Conservation (phyloP, 768 basidiomycete genomes). For the Tephrocybe rancida region DNA sequence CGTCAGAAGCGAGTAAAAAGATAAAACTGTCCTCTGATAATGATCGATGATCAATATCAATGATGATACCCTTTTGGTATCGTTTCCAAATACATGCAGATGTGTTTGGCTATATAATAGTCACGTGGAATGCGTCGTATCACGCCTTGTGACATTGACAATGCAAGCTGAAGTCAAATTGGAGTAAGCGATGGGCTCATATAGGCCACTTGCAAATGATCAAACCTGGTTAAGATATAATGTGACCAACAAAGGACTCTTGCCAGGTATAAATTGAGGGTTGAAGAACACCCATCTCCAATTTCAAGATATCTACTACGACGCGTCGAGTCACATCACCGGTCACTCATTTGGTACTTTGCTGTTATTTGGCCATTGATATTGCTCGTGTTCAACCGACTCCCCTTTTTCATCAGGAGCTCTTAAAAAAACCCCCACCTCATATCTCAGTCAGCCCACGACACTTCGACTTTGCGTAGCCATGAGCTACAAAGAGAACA, state of each 20-base stretch:
- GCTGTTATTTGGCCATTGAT: conserved; percentile 9
- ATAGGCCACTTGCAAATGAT: no score
- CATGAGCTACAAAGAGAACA: conserved; percentile 27
- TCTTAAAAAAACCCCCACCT: not conserved
- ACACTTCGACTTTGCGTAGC: conserved; percentile 5
- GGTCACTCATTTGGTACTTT: conserved; percentile 1
- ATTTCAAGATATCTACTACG: no score
- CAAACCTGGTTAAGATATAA: no score
- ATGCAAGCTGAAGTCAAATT: no score
- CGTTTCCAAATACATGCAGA: no score
- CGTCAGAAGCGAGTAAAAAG: not conserved
- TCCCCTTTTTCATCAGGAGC: not conserved
- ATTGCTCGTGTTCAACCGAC: not conserved
- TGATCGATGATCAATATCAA: no score
- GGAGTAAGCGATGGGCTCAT: no score
- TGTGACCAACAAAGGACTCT: no score
- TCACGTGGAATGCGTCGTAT: not conserved
- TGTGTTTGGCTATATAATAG: no score
- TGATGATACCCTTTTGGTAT: no score
- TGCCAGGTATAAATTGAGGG: not conserved
- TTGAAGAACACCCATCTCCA: not conserved
- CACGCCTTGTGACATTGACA: not conserved
- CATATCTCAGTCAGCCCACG: not conserved
- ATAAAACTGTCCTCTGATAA: not conserved
- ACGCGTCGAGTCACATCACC: conserved; percentile 16